These are phyloP conservation scores for Dothideomycetidae sp. DNA, from an alignment of 2,329 filamentous ascomycete species.

Conservation along the genomic window DNA sequence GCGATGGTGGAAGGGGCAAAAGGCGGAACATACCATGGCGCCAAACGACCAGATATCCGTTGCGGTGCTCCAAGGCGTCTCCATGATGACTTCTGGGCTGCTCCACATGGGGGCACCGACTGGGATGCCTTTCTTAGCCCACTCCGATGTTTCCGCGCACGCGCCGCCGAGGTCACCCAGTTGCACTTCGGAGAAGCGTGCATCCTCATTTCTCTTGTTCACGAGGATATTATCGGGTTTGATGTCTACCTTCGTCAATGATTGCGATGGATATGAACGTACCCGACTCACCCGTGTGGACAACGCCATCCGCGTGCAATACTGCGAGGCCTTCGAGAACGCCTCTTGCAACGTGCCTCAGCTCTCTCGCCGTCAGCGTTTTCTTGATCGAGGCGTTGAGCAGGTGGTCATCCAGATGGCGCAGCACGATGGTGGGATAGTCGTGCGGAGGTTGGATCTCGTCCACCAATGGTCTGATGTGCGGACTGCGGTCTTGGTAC, in stretches of 20 bases:
- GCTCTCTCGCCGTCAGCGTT: neutral
- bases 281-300: neutral
- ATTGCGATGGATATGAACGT: neutral
- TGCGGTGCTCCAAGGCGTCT: neutral
- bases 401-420: neutral
- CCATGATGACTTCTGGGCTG: neutral
- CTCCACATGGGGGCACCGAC: neutral
- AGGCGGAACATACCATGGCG: neutral
- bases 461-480: no score
- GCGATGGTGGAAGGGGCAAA: no score
- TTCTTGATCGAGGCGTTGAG: neutral
- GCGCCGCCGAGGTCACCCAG: neutral
- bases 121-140: neutral
- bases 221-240: neutral
- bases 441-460: no score
- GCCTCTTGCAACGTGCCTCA: neutral
- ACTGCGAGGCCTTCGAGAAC: neutral
- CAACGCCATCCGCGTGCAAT: neutral
- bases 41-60: neutral
- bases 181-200: neutral
- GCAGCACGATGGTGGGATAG: no score
- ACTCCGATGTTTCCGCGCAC: neutral
- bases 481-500: no score
- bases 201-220: neutral
- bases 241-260: neutral